Conservation (phyloP, 306 rosid genomes). For the Spatholobus suberectus region DNA sequence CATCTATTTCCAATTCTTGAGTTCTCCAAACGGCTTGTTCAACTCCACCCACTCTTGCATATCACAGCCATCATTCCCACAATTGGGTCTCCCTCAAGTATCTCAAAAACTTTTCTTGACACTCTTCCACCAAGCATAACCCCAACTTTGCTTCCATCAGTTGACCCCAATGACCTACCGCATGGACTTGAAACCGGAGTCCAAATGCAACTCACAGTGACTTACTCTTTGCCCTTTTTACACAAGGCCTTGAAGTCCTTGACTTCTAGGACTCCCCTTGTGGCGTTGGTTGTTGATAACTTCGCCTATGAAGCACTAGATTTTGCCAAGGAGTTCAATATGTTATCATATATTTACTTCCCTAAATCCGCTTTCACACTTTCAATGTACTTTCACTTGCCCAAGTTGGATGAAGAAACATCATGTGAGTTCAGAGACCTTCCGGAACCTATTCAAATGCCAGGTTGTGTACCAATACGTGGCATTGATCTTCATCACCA, state of each 20-base stretch:
- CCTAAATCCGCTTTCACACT: background rate
- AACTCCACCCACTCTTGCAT: constrained; percentile 5
- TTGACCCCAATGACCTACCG: background rate
- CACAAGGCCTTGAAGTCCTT: background rate
- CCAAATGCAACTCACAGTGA: constrained; percentile 13
- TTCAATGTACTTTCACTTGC: background rate
- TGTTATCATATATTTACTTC: constrained; percentile 25
- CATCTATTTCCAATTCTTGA: constrained; percentile 36
- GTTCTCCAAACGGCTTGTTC: constrained; percentile 29
- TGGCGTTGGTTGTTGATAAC: constrained; percentile 20
- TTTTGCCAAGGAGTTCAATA: constrained; percentile 22
- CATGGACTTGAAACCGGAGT: background rate
- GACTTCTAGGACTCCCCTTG: constrained; percentile 3
- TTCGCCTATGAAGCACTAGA: constrained; percentile 1
- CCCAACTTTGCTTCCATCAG: constrained; percentile 23
- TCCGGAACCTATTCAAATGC: constrained; percentile 18
- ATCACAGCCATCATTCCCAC: constrained; percentile 43
- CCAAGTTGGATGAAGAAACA: constrained; percentile 4
- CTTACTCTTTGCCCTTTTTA: background rate
- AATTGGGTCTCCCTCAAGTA: background rate
- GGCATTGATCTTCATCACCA: constrained; percentile 21
- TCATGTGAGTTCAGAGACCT: constrained; percentile 19
- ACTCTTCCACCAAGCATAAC: constrained; percentile 32
- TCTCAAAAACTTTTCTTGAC: constrained; percentile 20
- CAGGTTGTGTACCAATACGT: constrained; percentile 38